Base-by-base conservation (phyloP, 345 rosid species). In the Carallia brachiata region DNA sequence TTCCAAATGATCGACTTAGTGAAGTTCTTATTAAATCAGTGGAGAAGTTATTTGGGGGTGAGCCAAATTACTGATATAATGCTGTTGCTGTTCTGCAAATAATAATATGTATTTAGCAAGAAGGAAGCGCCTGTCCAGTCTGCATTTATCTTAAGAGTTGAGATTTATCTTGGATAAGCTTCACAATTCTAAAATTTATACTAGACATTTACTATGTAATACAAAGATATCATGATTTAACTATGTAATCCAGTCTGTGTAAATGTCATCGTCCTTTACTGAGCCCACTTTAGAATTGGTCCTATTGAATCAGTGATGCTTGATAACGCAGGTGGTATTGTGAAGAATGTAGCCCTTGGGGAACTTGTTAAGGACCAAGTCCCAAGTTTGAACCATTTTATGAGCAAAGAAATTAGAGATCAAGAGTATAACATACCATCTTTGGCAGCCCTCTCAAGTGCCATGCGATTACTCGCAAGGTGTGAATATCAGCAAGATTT, bases 391-490 rank as follows among this genome's bases (percentile, higher is more conserved):
- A 83, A 80, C 65, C 87, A 84, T 78, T 94, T 91, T 75, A 80
- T 77, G 57, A 74, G 69, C 40, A 68, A 78, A 77, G 89, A 72
- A 54, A 59, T 66, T 40, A 73, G 53, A 40, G 84, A 69, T 17
- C 76, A 79, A 73, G 80, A 74, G 10, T 76, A 82, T 50, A 77
- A 66, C 31, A 80, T 91, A 68, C 88, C 88, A 5, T 82, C 95
- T 61, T 86, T 94, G 74, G 90, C 89, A 71, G 93, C 95, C 52
- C 84, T 94, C 70, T 88, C 98, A n/a, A 77, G 78, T 73, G 89
- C 89, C 56, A 82, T 85, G 97, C 79, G 85, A 61, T 73, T 72
- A 70, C 87, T 90, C 63, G 87, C 75, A 71, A 94, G 92, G 97
- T 89, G 70, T 16, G 62, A 50, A 52, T 37, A 39, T 54, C 56